phyloP scores from a whole-genome alignment of 2,329 filamentous ascomycete genomes.

The Fusarium sp. region DNA sequence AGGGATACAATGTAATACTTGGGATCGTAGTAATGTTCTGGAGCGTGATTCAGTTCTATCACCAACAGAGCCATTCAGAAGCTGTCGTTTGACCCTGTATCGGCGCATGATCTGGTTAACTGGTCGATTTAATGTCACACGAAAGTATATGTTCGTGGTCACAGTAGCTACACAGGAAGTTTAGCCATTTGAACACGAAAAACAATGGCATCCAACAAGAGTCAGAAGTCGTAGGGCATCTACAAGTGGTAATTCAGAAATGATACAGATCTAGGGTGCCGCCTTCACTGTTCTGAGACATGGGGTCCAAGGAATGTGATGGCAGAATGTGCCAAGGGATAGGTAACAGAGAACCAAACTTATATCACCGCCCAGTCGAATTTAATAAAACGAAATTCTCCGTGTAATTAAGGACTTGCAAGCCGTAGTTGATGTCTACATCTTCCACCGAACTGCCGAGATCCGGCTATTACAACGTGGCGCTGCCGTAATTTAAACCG shows the following conservation, averaged over 20 bases:
- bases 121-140: neutral
- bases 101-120: too few relatives aligned
- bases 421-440: neutral
- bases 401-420: fast-evolving
- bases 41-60: neutral
- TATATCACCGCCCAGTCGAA: fast-evolving
- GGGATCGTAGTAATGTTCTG: neutral
- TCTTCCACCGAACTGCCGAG: neutral
- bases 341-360: too few relatives aligned
- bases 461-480: neutral
- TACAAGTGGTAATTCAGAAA: neutral
- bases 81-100: neutral
- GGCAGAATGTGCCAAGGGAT: fast-evolving
- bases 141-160: neutral
- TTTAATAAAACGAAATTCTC: too few relatives aligned
- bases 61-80: neutral
- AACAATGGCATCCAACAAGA: too few relatives aligned
- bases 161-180: neutral
- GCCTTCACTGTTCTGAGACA: too few relatives aligned
- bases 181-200: too few relatives aligned
- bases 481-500: neutral
- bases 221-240: neutral
- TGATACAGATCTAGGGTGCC: neutral
- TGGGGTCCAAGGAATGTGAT: neutral
- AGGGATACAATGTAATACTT: fast-evolving